Conservation (phyloP, 768 basidiomycete genomes). For the Lactarius deliciosus region DNA sequence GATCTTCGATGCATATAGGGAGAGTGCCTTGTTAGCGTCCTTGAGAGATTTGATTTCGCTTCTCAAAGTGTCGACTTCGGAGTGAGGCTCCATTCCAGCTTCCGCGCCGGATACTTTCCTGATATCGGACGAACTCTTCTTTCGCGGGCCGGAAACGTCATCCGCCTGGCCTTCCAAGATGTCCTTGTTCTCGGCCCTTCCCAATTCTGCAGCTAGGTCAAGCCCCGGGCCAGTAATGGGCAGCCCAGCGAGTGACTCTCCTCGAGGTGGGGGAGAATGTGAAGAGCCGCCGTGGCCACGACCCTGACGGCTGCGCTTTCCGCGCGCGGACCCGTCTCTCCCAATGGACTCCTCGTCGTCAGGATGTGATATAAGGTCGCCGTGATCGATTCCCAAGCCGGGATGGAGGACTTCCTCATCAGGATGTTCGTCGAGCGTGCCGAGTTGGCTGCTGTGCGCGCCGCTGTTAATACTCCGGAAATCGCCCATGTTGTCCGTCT, state of each 20-base stretch:
- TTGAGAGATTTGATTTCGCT: conserved; percentile 89
- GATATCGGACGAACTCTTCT: conserved; percentile 36
- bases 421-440: conserved; percentile 41
- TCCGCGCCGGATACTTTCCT: conserved; percentile 37
- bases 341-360: conserved; percentile 33
- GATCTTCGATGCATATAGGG: conserved; percentile 95
- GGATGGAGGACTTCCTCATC: conserved; percentile 53
- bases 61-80: conserved; percentile 71
- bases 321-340: conserved; percentile 38
- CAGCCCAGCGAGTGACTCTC: conserved; percentile 82
- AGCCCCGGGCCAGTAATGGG: conserved; percentile 88
- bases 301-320: conserved; percentile 45
- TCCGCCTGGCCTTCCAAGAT: conserved; percentile 56
- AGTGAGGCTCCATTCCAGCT: conserved; percentile 45
- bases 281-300: conserved; percentile 55
- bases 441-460: conserved; percentile 59
- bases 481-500: conserved; percentile 32
- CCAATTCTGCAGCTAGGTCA: conserved; percentile 88
- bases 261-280: conserved; percentile 51
- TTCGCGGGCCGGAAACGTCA: conserved; percentile 51
- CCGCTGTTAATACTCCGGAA: conserved; percentile 52
- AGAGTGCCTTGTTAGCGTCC: conserved; percentile 94
- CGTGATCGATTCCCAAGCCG: conserved; percentile 42
- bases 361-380: conserved; percentile 44
- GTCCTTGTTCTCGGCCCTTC: conserved; percentile 88